phyloP scores from a whole-genome alignment of 352 stramenopile species.

The Thraustotheca clavata region DNA sequence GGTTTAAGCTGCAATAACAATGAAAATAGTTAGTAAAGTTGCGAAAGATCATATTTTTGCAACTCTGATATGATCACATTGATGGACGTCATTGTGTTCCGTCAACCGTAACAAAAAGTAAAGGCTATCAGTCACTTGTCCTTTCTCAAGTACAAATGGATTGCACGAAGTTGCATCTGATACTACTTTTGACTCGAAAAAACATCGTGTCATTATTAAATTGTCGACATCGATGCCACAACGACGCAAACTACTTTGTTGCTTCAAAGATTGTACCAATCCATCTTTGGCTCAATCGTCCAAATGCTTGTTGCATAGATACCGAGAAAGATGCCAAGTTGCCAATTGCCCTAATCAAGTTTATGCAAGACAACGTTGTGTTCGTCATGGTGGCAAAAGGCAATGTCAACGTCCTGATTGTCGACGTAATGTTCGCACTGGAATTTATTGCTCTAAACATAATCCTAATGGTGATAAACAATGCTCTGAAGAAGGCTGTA shows the following conservation, averaged over 20 bases:
- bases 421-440: conserved; percentile 48
- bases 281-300: background rate
- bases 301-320: background rate
- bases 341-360: conserved; percentile 57
- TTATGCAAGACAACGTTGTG: conserved; percentile 65
- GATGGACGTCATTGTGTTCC: too few relatives aligned
- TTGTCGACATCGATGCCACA: too few relatives aligned
- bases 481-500: background rate
- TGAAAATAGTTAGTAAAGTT: too few relatives aligned
- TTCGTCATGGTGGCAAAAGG: conserved; percentile 67
- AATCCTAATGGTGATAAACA: background rate
- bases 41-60: too few relatives aligned
- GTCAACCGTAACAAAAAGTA: too few relatives aligned
- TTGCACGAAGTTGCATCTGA: too few relatives aligned
- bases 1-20: too few relatives aligned
- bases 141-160: too few relatives aligned
- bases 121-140: too few relatives aligned
- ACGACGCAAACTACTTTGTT: background rate
- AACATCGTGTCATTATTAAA: too few relatives aligned
- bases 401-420: conserved; percentile 63
- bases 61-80: too few relatives aligned
- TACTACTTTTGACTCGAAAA: too few relatives aligned
- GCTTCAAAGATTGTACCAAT: background rate
- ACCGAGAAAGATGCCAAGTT: conserved; percentile 62
- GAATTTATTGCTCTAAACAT: background rate